Evolutionary conservation across 2,329 filamentous ascomycete genomes (phyloP).

Genomic region (Xylaria sp.): DNA sequence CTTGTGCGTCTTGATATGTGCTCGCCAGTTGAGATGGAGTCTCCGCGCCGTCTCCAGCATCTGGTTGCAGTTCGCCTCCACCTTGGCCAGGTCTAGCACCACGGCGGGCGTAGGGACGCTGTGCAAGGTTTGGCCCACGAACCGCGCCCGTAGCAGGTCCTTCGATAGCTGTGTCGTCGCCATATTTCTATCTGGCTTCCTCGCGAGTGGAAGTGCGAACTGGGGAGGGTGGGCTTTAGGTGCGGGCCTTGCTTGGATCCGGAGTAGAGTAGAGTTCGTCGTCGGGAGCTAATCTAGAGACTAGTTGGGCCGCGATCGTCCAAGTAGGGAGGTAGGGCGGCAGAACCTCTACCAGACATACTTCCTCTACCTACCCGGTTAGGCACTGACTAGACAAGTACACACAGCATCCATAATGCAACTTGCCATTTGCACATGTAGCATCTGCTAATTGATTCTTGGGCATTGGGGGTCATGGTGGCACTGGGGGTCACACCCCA

Average conservation of each 20-base stretch:
- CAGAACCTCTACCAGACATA: background rate
- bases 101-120: constrained; percentile 73
- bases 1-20: constrained; percentile 88
- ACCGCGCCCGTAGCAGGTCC: constrained; percentile 54
- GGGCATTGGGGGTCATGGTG: constrained; percentile 2
- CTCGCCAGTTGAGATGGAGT: constrained; percentile 73
- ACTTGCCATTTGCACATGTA: background rate
- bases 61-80: constrained; percentile 73
- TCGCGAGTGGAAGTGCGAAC: background rate
- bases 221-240: background rate
- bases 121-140: constrained; percentile 68
- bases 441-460: background rate
- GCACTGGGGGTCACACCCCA: constrained; percentile 33
- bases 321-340: constrained; percentile 15
- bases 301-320: constrained; percentile 16
- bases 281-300: background rate
- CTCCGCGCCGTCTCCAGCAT: constrained; percentile 73
- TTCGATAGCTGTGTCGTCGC: constrained; percentile 46
- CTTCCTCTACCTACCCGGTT: background rate
- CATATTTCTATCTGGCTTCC: constrained; percentile 29
- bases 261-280: background rate
- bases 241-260: background rate
- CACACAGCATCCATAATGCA: background rate
- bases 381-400: background rate
- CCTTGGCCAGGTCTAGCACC: constrained; percentile 73